Conservation (phyloP, 1,284 basidiomycete genomes). For the Tilletia walkeri region DNA sequence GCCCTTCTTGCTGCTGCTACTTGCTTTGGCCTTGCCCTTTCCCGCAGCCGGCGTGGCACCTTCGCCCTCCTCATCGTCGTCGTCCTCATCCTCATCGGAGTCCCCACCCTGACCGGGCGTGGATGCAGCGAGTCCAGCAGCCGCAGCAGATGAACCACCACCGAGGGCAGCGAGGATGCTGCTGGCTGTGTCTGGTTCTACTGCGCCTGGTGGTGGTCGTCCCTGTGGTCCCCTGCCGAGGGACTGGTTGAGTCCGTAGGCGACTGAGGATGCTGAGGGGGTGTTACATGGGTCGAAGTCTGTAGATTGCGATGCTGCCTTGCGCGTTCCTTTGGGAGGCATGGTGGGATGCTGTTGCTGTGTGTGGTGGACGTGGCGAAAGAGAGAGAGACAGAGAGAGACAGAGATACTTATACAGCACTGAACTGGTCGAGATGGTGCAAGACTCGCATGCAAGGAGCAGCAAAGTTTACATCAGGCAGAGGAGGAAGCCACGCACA, state of each 20-base stretch:
- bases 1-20: background rate
- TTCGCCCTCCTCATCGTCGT: slow-evolving; percentile 18
- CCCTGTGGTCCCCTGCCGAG: background rate
- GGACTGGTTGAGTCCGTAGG: background rate
- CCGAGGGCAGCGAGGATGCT: background rate
- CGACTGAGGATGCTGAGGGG: background rate
- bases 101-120: background rate
- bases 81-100: background rate
- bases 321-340: background rate
- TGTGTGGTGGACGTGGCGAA: background rate
- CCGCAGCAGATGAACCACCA: background rate
- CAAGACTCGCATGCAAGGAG: too few species aligned
- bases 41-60: background rate
- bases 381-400: too few species aligned
- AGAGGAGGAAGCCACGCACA: too few species aligned
- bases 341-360: background rate
- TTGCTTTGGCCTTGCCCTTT: slow-evolving; percentile 10
- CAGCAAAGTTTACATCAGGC: too few species aligned
- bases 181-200: background rate
- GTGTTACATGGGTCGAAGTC: background rate
- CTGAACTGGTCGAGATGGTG: too few species aligned
- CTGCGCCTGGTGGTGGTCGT: background rate
- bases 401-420: too few species aligned
- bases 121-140: background rate
- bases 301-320: background rate